Evolutionary conservation across 345 rosid species (phyloP), one percentile per base, ranked within the genome.

Genomic region (Populus simonii): DNA sequence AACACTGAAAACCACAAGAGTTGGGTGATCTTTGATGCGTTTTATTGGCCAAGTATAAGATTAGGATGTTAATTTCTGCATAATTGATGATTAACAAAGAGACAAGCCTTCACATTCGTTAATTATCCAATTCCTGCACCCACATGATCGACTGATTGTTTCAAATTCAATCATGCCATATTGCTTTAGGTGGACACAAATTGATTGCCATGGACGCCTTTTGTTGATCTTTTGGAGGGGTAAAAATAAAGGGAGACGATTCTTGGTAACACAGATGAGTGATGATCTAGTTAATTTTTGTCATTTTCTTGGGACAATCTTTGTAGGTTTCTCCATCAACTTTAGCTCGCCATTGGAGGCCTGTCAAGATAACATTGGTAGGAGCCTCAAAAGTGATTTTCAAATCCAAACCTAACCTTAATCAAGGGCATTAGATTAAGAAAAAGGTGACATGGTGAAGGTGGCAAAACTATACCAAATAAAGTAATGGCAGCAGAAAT

Each of bases 281-380:
- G 22, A 57, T 33, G 43, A 38, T 2, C 18, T 10, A 11, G 25
- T 18, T 2, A 10, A 39, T 53, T 39, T 13, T 66, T 73, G 77
- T 55, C 74, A 6, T 73, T 9, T 36, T 73, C 36, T 22, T 39
- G 8, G 27, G 4, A 20, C 8, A 22, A 23, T 51, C 23, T 55
- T 27, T 11, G 73, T 27, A 38, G 62, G 38, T 2, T 39, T 55
- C 55, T 25, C 49, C 17, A 51, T 49, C 36, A 18, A 31, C 4
- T 31, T 29, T 51, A 17, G 4, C 18, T 47, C 51, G 53, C 6
- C 29, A n/a, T 16, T 47, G 55, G 80, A 55, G 51, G 65, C 72
- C 2, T 74, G 83, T 74, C 78, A 20, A 43, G 16, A 80, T 78
- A 80, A 29, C 36, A 67, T 73, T 29, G 68, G 85, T 8, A 18